A percentile compares a stretch with the other conserved stretches of the same genome.
Evolutionary conservation across 306 rosid genomes (phyloP).

Genomic region (Adenanthera pavonina): DNA sequence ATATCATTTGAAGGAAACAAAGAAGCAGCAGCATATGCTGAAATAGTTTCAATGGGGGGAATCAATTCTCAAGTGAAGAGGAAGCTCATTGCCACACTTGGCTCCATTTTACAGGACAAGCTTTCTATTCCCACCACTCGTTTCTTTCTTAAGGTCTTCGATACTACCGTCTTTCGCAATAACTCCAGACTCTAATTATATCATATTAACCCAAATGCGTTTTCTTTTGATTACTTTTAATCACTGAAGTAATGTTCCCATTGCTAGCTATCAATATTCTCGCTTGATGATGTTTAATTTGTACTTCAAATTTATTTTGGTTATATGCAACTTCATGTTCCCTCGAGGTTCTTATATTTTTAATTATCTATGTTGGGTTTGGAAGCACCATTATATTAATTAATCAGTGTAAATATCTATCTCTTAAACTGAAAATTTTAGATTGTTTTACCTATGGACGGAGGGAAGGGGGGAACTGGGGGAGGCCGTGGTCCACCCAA

Average conservation of each 20-base stretch:
- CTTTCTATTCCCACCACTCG: slow-evolving; percentile 66
- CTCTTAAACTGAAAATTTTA: too few species aligned
- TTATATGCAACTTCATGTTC: background rate
- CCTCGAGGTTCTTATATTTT: too few species aligned
- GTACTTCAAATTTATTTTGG: background rate
- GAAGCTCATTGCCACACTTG: slow-evolving; percentile 69
- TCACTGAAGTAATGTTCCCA: background rate
- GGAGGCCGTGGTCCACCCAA: too few species aligned
- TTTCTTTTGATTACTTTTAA: background rate
- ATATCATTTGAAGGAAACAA: slow-evolving; percentile 80
- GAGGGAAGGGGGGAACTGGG: too few species aligned
- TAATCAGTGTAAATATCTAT: too few species aligned
- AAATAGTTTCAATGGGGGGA: slow-evolving; percentile 92
- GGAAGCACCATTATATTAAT: background rate
- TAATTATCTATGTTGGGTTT: background rate
- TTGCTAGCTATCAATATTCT: too few species aligned
- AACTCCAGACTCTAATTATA: slow-evolving; percentile 57
- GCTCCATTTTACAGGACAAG: slow-evolving; percentile 60
- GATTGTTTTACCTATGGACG: too few species aligned
- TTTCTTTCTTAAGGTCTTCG: slow-evolving; percentile 83
- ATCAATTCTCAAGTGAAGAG: slow-evolving; percentile 74
- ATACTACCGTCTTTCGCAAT: slow-evolving; percentile 62
- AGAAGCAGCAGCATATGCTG: slow-evolving; percentile 82
- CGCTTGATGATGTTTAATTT: too few species aligned
- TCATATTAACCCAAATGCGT: too few species aligned